phyloP scores from a whole-genome alignment of 176 grass and related monocot genomes.

The Elaeis guineensis region DNA sequence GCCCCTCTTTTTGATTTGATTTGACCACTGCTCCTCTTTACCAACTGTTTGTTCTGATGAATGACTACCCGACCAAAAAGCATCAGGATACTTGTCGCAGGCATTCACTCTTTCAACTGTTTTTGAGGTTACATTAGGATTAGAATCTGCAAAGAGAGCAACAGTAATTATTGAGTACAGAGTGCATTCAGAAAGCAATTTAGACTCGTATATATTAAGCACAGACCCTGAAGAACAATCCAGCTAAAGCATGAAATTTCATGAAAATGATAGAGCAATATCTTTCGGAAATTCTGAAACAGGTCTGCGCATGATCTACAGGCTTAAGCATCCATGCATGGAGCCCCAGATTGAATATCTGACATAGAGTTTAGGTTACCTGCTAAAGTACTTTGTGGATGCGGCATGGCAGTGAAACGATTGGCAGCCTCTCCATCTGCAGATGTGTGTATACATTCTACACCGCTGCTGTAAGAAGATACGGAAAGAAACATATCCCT shows the following conservation, averaged over 20 bases:
- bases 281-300: too few species aligned
- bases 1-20: conserved; percentile 81
- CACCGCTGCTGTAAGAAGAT: conserved; percentile 37
- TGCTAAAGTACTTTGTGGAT: not conserved
- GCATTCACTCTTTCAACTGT: conserved; percentile 16
- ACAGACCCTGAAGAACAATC: too few species aligned
- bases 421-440: conserved; percentile 16
- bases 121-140: conserved; percentile 13
- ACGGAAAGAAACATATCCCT: conserved; percentile 50
- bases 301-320: too few species aligned
- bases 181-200: too few species aligned
- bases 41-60: conserved; percentile 34
- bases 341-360: too few species aligned
- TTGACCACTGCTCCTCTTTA: conserved; percentile 81
- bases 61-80: conserved; percentile 33
- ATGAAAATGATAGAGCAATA: too few species aligned
- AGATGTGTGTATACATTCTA: conserved; percentile 17
- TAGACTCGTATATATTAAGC: too few species aligned
- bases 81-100: conserved; percentile 20
- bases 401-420: not conserved
- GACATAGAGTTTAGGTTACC: not conserved
- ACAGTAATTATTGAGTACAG: too few species aligned
- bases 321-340: too few species aligned
- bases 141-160: conserved; percentile 30
- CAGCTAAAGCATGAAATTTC: too few species aligned